A percentile compares a stretch with the other conserved stretches of the same genome.
These are phyloP conservation scores for Periconia sp. DNA, from an alignment of 2,329 filamentous ascomycete species.

Conservation along the genomic window DNA sequence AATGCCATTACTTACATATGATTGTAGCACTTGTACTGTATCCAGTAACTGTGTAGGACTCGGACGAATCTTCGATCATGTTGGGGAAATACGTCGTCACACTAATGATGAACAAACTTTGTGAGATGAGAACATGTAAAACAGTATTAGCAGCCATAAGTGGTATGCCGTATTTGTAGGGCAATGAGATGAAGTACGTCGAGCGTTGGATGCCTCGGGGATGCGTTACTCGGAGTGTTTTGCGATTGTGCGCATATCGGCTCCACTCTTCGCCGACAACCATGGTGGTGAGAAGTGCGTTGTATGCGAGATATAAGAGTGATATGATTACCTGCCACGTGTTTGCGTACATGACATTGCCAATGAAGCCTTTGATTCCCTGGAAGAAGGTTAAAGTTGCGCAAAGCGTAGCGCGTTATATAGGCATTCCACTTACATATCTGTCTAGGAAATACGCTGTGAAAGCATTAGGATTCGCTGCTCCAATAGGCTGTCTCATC, in stretches of 20 bases:
- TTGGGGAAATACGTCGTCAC: too few species aligned
- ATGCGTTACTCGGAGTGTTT: background rate
- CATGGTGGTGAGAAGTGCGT: background rate
- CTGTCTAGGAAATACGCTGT: too few species aligned
- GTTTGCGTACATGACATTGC: too few species aligned
- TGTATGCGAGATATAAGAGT: background rate
- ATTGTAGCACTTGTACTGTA: too few species aligned
- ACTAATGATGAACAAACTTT: constrained; percentile 1
- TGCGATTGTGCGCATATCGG: background rate
- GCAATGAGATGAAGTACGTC: background rate
- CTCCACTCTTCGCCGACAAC: background rate
- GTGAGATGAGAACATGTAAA: background rate
- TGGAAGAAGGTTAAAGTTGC: background rate
- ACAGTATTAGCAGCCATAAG: background rate
- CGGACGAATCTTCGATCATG: too few species aligned
- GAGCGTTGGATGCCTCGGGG: background rate
- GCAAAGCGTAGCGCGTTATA: too few species aligned
- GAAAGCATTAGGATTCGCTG: too few species aligned
- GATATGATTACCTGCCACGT: background rate
- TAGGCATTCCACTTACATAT: too few species aligned
- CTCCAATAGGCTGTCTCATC: too few species aligned
- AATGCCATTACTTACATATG: too few species aligned
- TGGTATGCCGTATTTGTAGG: background rate
- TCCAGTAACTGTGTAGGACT: background rate
- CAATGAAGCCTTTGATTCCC: too few species aligned